Conservation (phyloP, 2,329 filamentous ascomycete genomes). For the Colletotrichum orbiculare region DNA sequence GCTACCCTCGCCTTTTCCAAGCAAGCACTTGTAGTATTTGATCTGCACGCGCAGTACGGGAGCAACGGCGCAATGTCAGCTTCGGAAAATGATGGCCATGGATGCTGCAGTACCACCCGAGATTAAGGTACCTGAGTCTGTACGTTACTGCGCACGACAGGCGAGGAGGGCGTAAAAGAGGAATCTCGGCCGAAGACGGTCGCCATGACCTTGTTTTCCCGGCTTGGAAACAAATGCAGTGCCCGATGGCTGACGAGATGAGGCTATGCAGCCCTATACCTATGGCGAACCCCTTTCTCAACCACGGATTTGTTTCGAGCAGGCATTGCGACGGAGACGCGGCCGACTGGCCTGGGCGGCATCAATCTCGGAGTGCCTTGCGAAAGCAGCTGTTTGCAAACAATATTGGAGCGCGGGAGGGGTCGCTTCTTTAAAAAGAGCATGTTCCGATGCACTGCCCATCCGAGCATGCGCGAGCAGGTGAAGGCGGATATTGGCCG, state of each 20-base stretch:
- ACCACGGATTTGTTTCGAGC: slow-evolving; percentile 17
- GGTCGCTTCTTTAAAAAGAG: neutral
- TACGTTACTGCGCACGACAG: slow-evolving; percentile 15
- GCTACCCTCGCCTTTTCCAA: too few relatives aligned
- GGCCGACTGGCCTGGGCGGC: neutral
- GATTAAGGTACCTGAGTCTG: slow-evolving; percentile 37
- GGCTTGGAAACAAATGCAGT: slow-evolving; percentile 24
- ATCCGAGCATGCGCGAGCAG: neutral
- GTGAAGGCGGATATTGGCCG: slow-evolving; percentile 29
- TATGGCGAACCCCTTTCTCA: neutral
- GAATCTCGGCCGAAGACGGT: slow-evolving; percentile 26
- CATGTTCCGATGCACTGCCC: neutral
- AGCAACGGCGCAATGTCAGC: neutral
- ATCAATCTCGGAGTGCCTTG: slow-evolving; percentile 27
- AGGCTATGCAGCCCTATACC: slow-evolving; percentile 43
- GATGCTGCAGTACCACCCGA: slow-evolving; percentile 36
- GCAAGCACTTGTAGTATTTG: too few relatives aligned
- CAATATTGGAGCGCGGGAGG: slow-evolving; percentile 13
- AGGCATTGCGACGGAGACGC: neutral
- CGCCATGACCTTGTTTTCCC: slow-evolving; percentile 16
- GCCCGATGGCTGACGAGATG: slow-evolving; percentile 15
- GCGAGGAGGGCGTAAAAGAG: slow-evolving; percentile 1
- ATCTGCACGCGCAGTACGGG: too few relatives aligned
- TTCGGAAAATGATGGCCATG: slow-evolving; percentile 17
- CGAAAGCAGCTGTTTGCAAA: slow-evolving; percentile 7